Evolutionary conservation across 140 eudicot genomes (phyloP), one percentile per base, ranked within the genome.

Genomic region (Senecio squalidus): DNA sequence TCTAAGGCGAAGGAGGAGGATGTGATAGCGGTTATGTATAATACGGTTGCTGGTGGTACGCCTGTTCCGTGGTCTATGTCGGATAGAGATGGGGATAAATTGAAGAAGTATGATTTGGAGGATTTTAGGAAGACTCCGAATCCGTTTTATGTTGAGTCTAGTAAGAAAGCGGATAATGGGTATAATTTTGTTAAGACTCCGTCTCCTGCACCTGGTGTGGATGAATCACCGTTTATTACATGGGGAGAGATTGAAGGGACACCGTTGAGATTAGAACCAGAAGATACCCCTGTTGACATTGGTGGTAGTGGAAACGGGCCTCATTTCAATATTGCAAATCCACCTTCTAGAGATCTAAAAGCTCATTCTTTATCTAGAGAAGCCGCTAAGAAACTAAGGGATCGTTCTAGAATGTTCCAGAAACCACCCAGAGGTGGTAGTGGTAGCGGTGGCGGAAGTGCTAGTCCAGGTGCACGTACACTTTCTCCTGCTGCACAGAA

Each of bases 221-320:
- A 90, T 39, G 94, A 67, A 63, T 90, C 97, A 0, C 97, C 97
- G 0, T 82, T 90, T 59, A 86, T 90, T 15, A 90, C 95, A 0
- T 90, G 98, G 98, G 98, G 98, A 9, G 98, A 90, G 43, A 86
- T 91, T 57, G 98, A 91, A 70, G 98, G 98, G 31, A 91, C 96
- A 0, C 96, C 98, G 0, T 33, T 91, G 70, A 78, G 98, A 74
- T 65, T 91, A 59, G 98, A 91, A 55, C 69, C 83, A 0, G 98
- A 91, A 72, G 98, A 91, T 27, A 91, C 98, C 6, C 98, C 98
- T 1, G 54, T 91, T 74, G 98, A 86, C 53, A 91, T 91, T 41
- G 98, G 98, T 21, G 97, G 97, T 33, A 85, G 86, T 69, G 89
- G 91, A 25, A 62, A 80, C 29, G 98, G 96, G 27, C 94, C 96